A percentile compares a stretch with the other conserved stretches of the same genome.
Evolutionary conservation across 306 rosid species (phyloP).

Genomic region (Vicia sativa): DNA sequence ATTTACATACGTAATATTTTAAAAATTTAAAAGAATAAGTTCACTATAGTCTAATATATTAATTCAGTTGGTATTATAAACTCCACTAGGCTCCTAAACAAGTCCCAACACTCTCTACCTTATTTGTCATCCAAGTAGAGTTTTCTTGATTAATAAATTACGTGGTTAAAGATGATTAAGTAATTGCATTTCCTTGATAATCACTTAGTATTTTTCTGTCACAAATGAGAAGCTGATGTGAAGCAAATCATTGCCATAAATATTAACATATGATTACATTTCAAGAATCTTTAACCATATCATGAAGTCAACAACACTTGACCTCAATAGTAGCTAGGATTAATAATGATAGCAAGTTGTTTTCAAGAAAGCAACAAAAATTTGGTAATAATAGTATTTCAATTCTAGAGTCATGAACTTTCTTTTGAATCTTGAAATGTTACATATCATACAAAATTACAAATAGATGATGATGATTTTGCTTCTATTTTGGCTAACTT

Average conservation of each 20-base stretch:
- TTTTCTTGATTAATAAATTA: neutral
- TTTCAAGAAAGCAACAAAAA: slow-evolving; percentile 44
- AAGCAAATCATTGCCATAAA: neutral
- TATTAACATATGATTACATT: neutral
- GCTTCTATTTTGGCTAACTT: slow-evolving; percentile 40
- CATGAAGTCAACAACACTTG: slow-evolving; percentile 42
- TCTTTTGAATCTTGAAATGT: slow-evolving; percentile 33
- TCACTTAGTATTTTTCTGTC: neutral
- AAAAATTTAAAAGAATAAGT: too few species aligned
- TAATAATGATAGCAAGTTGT: slow-evolving; percentile 24
- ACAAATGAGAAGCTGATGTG: neutral
- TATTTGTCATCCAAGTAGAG: too few species aligned
- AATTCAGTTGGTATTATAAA: too few species aligned
- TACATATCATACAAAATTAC: slow-evolving; percentile 13
- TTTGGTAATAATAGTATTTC: slow-evolving; percentile 25
- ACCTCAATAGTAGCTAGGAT: slow-evolving; percentile 34
- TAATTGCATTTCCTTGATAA: neutral
- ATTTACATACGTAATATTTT: too few species aligned
- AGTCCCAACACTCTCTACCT: too few species aligned
- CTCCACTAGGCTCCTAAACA: too few species aligned
- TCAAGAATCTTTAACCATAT: neutral
- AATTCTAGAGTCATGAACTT: slow-evolving; percentile 40
- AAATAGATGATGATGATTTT: slow-evolving; percentile 43
- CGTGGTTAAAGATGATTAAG: neutral
- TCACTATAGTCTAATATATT: too few species aligned